Evolutionary conservation across 208 protist genomes (phyloP).

Genomic region (Acanthamoeba royreba): DNA sequence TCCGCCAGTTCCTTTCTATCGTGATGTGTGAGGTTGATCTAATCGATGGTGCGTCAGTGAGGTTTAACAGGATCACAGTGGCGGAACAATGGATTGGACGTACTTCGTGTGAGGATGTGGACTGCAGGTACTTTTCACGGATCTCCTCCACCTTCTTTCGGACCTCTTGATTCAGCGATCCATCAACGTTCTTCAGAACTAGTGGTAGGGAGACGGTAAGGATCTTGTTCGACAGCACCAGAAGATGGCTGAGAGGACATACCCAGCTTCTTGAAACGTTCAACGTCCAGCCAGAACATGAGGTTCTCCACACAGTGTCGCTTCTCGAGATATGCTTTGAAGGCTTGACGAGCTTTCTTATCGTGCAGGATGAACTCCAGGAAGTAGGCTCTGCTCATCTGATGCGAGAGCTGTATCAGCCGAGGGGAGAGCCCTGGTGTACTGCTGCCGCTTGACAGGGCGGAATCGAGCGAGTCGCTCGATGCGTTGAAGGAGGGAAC

Average conservation of each 20-base stretch:
- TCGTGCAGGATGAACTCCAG: constrained; percentile 20
- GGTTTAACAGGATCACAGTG: not conserved
- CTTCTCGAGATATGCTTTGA: not conserved
- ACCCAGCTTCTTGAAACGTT: constrained; percentile 16
- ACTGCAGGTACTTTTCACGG: not conserved
- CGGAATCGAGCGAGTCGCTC: not conserved
- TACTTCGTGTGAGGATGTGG: not conserved
- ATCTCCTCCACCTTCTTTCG: not conserved
- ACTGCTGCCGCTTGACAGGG: not conserved
- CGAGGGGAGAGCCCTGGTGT: not conserved
- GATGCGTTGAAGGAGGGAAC: not conserved
- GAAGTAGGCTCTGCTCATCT: constrained; percentile 35
- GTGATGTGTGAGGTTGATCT: constrained; percentile 11
- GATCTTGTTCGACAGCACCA: not conserved
- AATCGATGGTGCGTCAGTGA: not conserved
- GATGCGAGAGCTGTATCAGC: not conserved
- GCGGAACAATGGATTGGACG: not conserved
- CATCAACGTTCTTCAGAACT: not conserved
- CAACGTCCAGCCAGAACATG: constrained; percentile 37
- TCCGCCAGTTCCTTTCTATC: not conserved
- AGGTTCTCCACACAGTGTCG: constrained; percentile 31
- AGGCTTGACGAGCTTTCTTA: not conserved
- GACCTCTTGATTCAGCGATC: not conserved
- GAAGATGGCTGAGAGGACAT: not conserved
- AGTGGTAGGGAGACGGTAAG: not conserved